Evolutionary conservation across 192 early-diverging fungal genomes (phyloP).

Genomic region (Chytriomyces sp.): DNA sequence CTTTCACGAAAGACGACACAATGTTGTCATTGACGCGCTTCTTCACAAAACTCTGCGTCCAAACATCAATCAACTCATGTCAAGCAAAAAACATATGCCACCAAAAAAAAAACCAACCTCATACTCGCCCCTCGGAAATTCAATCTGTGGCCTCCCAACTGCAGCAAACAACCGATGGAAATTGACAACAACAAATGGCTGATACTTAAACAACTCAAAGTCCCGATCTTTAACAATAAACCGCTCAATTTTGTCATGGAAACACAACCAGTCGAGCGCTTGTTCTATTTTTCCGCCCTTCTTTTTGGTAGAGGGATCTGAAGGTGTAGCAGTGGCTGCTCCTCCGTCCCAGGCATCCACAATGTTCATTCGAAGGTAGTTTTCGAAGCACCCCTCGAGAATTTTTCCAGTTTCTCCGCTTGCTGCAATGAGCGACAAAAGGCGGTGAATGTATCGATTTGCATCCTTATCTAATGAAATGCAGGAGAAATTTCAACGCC

Average conservation of each 20-base stretch:
- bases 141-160: constrained; percentile 52
- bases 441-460: constrained; percentile 56
- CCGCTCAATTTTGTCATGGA: constrained; percentile 78
- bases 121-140: constrained; percentile 81
- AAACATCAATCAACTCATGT: not conserved
- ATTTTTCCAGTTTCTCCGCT: constrained; percentile 89
- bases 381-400: constrained; percentile 90
- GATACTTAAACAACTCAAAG: constrained; percentile 68
- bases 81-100: constrained; percentile 4
- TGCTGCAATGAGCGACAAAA: constrained; percentile 57
- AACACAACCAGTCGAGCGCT: constrained; percentile 77
- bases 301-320: no score
- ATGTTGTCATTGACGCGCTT: constrained; percentile 62
- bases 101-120: constrained; percentile 54
- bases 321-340: not conserved
- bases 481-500: not conserved
- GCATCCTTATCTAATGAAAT: constrained; percentile 37
- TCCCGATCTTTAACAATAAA: constrained; percentile 51
- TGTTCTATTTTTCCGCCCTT: constrained; percentile 58
- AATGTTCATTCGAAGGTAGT: constrained; percentile 80
- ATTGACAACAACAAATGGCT: constrained; percentile 70
- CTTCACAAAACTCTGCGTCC: constrained; percentile 25
- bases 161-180: constrained; percentile 86
- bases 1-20: constrained; percentile 47
- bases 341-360: constrained; percentile 69